Conservation (phyloP, 2,329 filamentous ascomycete species). For the Trichoderma polysporum region DNA sequence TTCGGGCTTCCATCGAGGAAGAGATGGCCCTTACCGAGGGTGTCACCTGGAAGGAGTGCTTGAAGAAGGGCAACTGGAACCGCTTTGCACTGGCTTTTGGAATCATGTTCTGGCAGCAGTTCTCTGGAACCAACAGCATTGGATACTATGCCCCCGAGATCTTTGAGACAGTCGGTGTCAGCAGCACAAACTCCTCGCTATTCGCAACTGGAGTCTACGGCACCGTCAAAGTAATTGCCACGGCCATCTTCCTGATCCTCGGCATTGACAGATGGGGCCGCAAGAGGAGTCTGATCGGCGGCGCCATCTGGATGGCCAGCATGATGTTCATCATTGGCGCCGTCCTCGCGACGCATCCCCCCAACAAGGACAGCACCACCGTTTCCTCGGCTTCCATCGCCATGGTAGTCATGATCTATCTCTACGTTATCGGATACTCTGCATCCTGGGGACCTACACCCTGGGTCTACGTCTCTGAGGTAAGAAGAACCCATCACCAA, state of each 20-base stretch:
- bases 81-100: conserved; percentile 17
- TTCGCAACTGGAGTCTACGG: conserved; percentile 34
- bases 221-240: conserved; percentile 31
- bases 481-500: not conserved
- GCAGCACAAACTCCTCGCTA: conserved; percentile 26
- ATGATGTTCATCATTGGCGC: conserved; percentile 49
- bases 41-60: conserved; percentile 6
- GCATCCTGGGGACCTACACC: conserved; percentile 24
- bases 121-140: conserved; percentile 34
- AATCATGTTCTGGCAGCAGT: conserved; percentile 25
- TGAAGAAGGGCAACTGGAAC: conserved; percentile 19
- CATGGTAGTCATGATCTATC: conserved; percentile 26
- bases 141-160: conserved; percentile 34
- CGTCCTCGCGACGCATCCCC: conserved; percentile 22
- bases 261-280: conserved; percentile 40
- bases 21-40: conserved; percentile 54
- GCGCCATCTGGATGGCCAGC: conserved; percentile 63
- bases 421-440: conserved; percentile 21
- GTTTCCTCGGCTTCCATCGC: conserved; percentile 24
- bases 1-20: conserved; percentile 56
- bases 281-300: conserved; percentile 62
- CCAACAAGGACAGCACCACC: conserved; percentile 6
- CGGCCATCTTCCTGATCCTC: conserved; percentile 44
- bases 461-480: conserved; percentile 24
- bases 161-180: conserved; percentile 32